These are phyloP conservation scores for Mallotus japonicus DNA, from an alignment of 441 rosid genomes.

Conservation along the genomic window DNA sequence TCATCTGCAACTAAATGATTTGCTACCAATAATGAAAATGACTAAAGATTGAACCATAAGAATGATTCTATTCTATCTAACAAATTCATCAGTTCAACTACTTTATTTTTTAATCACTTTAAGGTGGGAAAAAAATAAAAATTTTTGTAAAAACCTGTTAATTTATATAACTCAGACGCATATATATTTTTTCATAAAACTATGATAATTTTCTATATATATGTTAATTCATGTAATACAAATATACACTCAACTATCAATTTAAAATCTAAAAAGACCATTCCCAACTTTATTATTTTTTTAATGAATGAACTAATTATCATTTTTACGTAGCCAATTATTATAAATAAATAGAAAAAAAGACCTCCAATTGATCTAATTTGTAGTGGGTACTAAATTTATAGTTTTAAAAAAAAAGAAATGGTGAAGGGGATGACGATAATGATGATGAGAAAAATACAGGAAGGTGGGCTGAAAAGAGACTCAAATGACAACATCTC, in stretches of 20 bases:
- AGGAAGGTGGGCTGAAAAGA: neutral
- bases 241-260: too few species aligned
- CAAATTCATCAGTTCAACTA: neutral
- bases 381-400: neutral
- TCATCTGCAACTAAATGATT: neutral
- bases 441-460: neutral
- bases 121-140: too few species aligned
- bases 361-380: neutral
- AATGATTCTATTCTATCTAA: too few species aligned
- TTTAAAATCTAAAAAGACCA: too few species aligned
- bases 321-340: too few species aligned
- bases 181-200: too few species aligned
- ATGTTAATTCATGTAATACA: too few species aligned
- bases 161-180: too few species aligned
- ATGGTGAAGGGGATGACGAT: neutral
- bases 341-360: neutral
- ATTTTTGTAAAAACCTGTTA: too few species aligned
- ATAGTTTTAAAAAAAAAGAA: neutral
- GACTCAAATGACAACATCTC: constrained; percentile 16
- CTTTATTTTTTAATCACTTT: neutral
- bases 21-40: neutral
- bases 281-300: too few species aligned
- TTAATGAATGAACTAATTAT: too few species aligned
- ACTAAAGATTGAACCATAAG: neutral
- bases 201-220: too few species aligned